Evolutionary conservation across 2,329 filamentous ascomycete species (phyloP).

Genomic region (Tolypocladium paradoxum): DNA sequence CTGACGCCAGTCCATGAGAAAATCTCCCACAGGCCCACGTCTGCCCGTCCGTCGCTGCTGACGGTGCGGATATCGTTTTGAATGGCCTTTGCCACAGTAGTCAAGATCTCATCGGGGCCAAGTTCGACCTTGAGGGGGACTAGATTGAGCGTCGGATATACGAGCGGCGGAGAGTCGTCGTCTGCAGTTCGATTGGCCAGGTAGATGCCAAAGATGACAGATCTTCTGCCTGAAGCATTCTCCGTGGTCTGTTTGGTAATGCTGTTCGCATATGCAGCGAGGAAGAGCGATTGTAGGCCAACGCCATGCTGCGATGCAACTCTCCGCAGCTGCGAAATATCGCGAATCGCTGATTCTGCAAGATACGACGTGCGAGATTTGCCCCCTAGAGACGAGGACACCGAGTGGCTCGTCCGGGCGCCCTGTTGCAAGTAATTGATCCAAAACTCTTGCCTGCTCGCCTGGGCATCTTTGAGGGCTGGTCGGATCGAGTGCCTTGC

Average conservation of each 20-base stretch:
- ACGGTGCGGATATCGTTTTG: conserved; percentile 60
- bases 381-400: background rate
- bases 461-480: background rate
- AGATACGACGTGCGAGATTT: conserved; percentile 23
- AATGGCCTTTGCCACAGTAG: conserved; percentile 46
- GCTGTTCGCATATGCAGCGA: conserved; percentile 55
- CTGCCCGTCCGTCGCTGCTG: conserved; percentile 34
- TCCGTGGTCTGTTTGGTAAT: conserved; percentile 22
- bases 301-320: conserved; percentile 42
- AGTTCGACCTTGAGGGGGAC: conserved; percentile 55
- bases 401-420: background rate
- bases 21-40: conserved; percentile 61
- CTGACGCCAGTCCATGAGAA: conserved; percentile 61
- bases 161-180: conserved; percentile 28
- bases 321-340: conserved; percentile 19
- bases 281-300: conserved; percentile 62
- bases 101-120: conserved; percentile 20
- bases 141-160: conserved; percentile 68
- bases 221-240: background rate
- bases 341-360: conserved; percentile 32
- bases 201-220: conserved; percentile 66
- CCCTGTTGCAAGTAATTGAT: conserved; percentile 22
- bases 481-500: conserved; percentile 9
- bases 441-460: conserved; percentile 28
- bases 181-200: conserved; percentile 61